A percentile compares a stretch with the other conserved stretches of the same genome.
These are phyloP conservation scores for Gossypium thurberi DNA, from an alignment of 345 rosid species.

Conservation along the genomic window DNA sequence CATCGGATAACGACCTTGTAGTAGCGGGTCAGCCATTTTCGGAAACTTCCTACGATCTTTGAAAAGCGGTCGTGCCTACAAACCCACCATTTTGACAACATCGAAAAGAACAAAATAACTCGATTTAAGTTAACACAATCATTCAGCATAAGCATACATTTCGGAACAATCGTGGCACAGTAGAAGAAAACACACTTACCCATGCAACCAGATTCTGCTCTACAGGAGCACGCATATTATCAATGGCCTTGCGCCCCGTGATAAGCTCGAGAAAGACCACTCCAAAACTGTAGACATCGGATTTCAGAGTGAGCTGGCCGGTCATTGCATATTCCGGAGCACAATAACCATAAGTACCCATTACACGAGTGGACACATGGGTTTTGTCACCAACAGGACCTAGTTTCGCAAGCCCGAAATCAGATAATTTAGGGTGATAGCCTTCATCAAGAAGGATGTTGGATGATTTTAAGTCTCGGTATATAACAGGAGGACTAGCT, in stretches of 20 bases:
- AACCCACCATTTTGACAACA: slow-evolving; percentile 9
- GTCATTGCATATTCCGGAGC: slow-evolving; percentile 95
- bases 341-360: slow-evolving; percentile 41
- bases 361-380: slow-evolving; percentile 93
- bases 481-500: slow-evolving; percentile 90
- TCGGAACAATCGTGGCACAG: not conserved
- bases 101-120: not conserved
- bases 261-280: slow-evolving; percentile 95
- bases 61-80: slow-evolving; percentile 93
- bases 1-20: slow-evolving; percentile 88
- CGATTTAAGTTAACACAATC: not conserved
- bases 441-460: slow-evolving; percentile 91
- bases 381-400: slow-evolving; percentile 97
- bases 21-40: slow-evolving; percentile 85
- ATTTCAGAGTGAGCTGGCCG: slow-evolving; percentile 85
- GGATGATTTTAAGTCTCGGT: slow-evolving; percentile 86
- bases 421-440: slow-evolving; percentile 84
- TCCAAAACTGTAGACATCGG: slow-evolving; percentile 95
- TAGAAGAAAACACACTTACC: slow-evolving; percentile 36
- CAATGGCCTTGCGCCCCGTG: slow-evolving; percentile 93
- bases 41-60: slow-evolving; percentile 95
- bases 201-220: slow-evolving; percentile 97
- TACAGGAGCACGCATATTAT: slow-evolving; percentile 63
- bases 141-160: not conserved
- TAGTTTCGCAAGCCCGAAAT: slow-evolving; percentile 88